Base-by-base conservation (phyloP, 2,329 filamentous ascomycete genomes). In the Claviceps quebecensis region DNA sequence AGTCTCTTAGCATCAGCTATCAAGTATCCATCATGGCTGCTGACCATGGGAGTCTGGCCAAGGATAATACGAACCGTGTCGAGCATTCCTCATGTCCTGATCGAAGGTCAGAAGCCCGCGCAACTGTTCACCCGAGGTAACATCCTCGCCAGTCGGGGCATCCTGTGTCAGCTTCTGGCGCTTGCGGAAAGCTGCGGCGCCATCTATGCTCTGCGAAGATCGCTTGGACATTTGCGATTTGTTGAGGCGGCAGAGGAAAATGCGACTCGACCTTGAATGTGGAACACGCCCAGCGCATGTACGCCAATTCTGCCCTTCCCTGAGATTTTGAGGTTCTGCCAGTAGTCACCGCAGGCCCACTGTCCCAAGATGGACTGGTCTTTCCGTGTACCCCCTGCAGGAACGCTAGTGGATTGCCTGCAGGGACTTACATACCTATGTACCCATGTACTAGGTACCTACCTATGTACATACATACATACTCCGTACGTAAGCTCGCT, bases 61-160 rank as follows among this genome's bases (percentile, higher is more conserved):
- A 17, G 13, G 6, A 44, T 17, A 22, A 23, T n/a, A 62, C 68
- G 47, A 67, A 78, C 77, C 83, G 67, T 85, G 84, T 63, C 84
- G 78, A 60, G 83, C 74, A 66, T 79, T 73, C 61, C 73, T 70
- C 64, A 80, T 68, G 64, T 88, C 82, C 66, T 88, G 84, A 57
- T 85, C 75, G 61, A 89, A 89, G 51, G 73, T 68, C 41, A 93
- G 73, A 45, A 88, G 72, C 54, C 81, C 74, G 60, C 77, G 77
- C 54, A 93, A 72, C 61, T 93, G 84, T 49, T 79, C 74, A 56
- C 76, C 75, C 39, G 80, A 80, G 47, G 73, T 69, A 46, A 87
- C 73, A 39, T 83, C 77, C 56, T 84, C 80, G 11, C 74, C 76
- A 2, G 78, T 75, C 14, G 78, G 76, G 1, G 73, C 65, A 53